Evolutionary conservation across 164 flowering plant species (phyloP).

Genomic region (Tetracentron sinense): DNA sequence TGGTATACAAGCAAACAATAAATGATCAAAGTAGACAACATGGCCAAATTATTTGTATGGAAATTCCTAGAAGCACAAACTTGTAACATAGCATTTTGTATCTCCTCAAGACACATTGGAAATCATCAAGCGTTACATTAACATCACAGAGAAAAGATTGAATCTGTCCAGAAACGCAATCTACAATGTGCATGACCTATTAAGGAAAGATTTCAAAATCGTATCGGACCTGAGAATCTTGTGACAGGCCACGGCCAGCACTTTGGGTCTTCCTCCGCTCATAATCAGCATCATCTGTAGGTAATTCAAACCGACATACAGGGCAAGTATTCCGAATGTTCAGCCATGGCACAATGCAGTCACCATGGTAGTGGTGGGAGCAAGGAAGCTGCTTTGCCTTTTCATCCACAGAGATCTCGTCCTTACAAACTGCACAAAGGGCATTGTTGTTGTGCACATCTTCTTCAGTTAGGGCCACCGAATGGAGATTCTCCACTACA

Average conservation of each 20-base stretch:
- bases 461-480: conserved; percentile 28
- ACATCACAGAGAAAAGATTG: neutral
- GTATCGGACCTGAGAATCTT: conserved; percentile 11
- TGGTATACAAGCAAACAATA: too few relatives aligned
- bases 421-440: conserved; percentile 70
- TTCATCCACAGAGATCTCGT: conserved; percentile 43
- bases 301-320: conserved; percentile 75
- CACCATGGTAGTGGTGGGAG: conserved; percentile 65
- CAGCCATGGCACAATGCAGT: conserved; percentile 83
- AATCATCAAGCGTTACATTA: neutral
- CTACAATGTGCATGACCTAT: conserved; percentile 15
- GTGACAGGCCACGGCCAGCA: conserved; percentile 3
- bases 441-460: conserved; percentile 27
- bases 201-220: conserved; percentile 17
- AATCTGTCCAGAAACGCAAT: conserved; percentile 9
- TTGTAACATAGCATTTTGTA: neutral
- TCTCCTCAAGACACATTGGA: neutral
- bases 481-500: conserved; percentile 45
- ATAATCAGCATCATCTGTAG: conserved; percentile 71
- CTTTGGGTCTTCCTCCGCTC: conserved; percentile 36
- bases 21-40: too few relatives aligned
- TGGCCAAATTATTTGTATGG: neutral
- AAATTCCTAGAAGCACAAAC: neutral
- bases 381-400: conserved; percentile 58
- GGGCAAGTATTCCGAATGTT: conserved; percentile 76